Base-by-base conservation (phyloP, 805 yeast genomes). In the Saccharomycopsis guyanensis region DNA sequence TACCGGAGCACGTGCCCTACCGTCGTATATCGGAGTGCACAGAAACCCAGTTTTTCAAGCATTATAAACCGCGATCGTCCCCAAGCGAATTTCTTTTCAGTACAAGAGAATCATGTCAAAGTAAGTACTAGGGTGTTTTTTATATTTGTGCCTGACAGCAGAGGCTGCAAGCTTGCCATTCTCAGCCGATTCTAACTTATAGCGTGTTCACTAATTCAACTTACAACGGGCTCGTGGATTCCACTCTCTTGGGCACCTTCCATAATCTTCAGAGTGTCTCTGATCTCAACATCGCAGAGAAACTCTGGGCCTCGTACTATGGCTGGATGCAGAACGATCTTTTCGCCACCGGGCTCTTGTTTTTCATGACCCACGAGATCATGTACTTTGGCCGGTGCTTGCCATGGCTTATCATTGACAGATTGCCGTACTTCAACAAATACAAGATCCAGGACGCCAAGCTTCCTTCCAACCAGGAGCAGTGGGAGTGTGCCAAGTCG, bases 341-440 rank as follows among this genome's bases (percentile, higher is more conserved):
- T 37, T 72, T 84, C 54, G 88, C 93, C 43, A 84, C 91, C 5
- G 93, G 93, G 0, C 43, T 82, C 40, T 63, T 84, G 54, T 75
- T 82, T 53, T 80, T 84, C 57, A 54, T 66, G 33, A 63, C 79
- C 46, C 93, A 84, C 63, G 93, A 84, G 64, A 43, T 76, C 31
- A 71, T 80, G 69, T 84, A 84, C 66, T 84, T 84, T 60, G 89
- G 89, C 33, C 73, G 93, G 59, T 78, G 85, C 54, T 56, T 84
- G 49, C 93, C 93, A 7, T 84, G 89, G 89, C 69, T 72, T 59
- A 68, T 82, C 47, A 71, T 84, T 56, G 93, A 83, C 62, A 62
- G 71, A 54, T 73, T 82, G 47, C 85, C 87, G 23, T 81, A 70
- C 59, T 84, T 84, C 71, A 71, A 73, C 54, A 76, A 71, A 61